Evolutionary conservation across 2,329 filamentous ascomycete species (phyloP).

Genomic region (Epichloe gansuensis): DNA sequence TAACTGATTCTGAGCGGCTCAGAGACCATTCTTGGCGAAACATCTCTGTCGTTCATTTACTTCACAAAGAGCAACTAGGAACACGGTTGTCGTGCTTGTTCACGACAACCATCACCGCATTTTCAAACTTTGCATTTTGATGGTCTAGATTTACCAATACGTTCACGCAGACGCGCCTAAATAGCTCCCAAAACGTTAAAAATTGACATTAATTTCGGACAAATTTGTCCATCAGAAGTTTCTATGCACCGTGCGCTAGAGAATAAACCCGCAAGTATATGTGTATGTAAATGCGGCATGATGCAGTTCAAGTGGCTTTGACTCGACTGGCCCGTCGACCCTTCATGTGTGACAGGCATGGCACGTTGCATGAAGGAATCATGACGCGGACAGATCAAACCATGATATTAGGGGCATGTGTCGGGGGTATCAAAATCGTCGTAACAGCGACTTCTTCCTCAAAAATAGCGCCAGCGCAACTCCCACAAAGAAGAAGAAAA

Average conservation of each 20-base stretch:
- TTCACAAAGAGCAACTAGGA: not conserved
- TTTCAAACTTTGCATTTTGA: not conserved
- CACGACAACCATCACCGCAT: not conserved
- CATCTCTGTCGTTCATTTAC: too few relatives aligned
- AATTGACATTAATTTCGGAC: not conserved
- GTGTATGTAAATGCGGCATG: constrained; percentile 1
- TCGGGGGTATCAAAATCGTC: constrained; percentile 8
- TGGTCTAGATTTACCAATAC: not conserved
- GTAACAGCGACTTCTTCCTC: constrained; percentile 9
- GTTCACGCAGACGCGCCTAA: not conserved
- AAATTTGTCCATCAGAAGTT: not conserved
- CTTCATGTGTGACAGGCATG: not conserved
- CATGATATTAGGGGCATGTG: not conserved
- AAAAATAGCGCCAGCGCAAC: constrained; percentile 11
- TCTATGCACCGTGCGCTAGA: constrained; percentile 4
- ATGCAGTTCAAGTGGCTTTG: not conserved
- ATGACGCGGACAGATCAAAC: not conserved
- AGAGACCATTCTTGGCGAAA: too few relatives aligned
- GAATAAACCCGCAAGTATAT: not conserved
- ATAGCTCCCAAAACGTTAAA: not conserved
- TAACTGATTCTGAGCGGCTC: too few relatives aligned
- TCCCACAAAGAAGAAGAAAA: constrained; percentile 12
- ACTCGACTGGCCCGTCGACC: not conserved
- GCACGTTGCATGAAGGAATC: not conserved
- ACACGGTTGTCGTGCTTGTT: not conserved